These are phyloP conservation scores for Globisporangium heterothallicum DNA, from an alignment of 352 stramenopile species.

Conservation along the genomic window DNA sequence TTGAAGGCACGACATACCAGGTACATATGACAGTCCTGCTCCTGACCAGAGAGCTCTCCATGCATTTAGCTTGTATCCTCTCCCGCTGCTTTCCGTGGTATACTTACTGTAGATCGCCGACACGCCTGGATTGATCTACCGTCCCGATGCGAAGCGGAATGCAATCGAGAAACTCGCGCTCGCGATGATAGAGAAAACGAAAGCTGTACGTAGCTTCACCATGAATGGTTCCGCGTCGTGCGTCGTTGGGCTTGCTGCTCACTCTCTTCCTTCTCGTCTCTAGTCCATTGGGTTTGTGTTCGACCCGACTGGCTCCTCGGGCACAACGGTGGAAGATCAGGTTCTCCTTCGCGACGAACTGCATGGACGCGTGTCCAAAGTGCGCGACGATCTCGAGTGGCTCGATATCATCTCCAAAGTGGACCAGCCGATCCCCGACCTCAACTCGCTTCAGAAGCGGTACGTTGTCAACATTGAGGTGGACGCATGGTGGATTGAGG, in stretches of 20 bases:
- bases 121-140: conserved; percentile 65
- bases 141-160: conserved; percentile 57
- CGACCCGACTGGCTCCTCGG: conserved; percentile 65
- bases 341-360: conserved; percentile 72
- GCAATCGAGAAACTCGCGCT: conserved; percentile 70
- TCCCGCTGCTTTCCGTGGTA: conserved; percentile 1
- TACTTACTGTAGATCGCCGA: conserved; percentile 70
- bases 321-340: conserved; percentile 55
- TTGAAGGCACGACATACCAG: conserved; percentile 78
- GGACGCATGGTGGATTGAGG: no score
- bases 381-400: conserved; percentile 52
- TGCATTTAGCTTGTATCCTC: not conserved
- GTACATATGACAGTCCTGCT: no score
- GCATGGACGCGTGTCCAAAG: conserved; percentile 31
- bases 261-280: conserved; percentile 5
- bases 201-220: conserved; percentile 31
- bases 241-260: conserved; percentile 4
- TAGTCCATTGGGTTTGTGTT: conserved; percentile 85
- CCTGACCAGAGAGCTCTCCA: no score
- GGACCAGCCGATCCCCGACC: conserved; percentile 50
- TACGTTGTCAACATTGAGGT: conserved; percentile 15
- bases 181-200: conserved; percentile 72
- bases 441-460: conserved; percentile 28
- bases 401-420: conserved; percentile 86
- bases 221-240: not conserved